phyloP scores from a whole-genome alignment of 192 early-diverging fungal genomes.

The Backusella westeae region DNA sequence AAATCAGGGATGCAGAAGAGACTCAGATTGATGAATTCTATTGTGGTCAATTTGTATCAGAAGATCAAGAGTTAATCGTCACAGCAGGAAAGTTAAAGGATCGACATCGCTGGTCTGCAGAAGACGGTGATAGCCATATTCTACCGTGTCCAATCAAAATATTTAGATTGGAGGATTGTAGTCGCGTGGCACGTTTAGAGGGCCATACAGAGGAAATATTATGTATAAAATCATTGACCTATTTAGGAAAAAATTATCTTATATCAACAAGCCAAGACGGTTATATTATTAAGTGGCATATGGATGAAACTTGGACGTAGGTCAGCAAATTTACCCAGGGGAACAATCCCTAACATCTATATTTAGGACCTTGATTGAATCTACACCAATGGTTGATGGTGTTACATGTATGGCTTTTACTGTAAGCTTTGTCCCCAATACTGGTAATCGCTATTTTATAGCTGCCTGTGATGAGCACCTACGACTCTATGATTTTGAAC shows the following conservation, averaged over 20 bases:
- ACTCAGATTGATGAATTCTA: conserved; percentile 91
- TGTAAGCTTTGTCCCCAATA: conserved; percentile 87
- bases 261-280: conserved; percentile 95
- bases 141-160: conserved; percentile 92
- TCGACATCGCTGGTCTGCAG: conserved; percentile 79
- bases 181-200: conserved; percentile 71
- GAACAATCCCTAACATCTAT: not conserved
- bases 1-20: conserved; percentile 72
- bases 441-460: conserved; percentile 93
- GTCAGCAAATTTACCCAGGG: not conserved
- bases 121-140: conserved; percentile 94
- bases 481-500: conserved; percentile 87
- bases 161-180: conserved; percentile 76
- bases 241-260: conserved; percentile 77
- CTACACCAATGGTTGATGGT: conserved; percentile 78
- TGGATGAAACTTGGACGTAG: conserved; percentile 78
- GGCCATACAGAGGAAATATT: conserved; percentile 93
- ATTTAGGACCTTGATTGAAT: conserved; percentile 55
- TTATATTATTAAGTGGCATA: conserved; percentile 89
- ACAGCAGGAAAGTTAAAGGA: conserved; percentile 93
- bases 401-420: conserved; percentile 97
- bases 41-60: conserved; percentile 70
- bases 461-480: conserved; percentile 87
- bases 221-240: conserved; percentile 74
- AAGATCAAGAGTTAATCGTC: conserved; percentile 44